Base-by-base conservation (phyloP, 1,139 yeast species). In the Yarrowia galli region DNA sequence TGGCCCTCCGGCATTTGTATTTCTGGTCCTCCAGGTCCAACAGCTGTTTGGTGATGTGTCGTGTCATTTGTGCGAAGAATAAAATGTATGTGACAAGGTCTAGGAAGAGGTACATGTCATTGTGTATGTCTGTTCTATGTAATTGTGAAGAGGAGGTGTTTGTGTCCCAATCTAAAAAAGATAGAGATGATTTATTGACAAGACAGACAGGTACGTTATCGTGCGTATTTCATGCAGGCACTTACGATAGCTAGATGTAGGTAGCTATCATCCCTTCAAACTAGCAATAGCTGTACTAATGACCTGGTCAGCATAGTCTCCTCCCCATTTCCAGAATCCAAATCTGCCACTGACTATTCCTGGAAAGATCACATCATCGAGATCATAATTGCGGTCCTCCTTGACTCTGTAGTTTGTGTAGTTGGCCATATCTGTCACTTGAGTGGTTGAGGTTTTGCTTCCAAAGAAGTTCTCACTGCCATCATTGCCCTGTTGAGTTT, bases 1-100 rank as follows among this genome's bases (percentile, higher is more conserved):
- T 53, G 22, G 60, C 60, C 35, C 22, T 20, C 23, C 60, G 38
- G 35, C 60, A 53, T 23, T 53, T 53, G 60, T 53, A 45, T 53
- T 53, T 53, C 22, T 38, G 60, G 60, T 53, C 45, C 60, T 53
- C 60, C 22, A 53, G 28, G 4, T 53, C 28, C 32, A 53, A 45
- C 20, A 53, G 60, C 43, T 53, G 32, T 22, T 53, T 22, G n/a
- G 60, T 53, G 60, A 53, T 15, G 13, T 4, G 32, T 22, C 32
- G 28, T 6, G 60, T 38, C 60, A 53, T 53, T 13, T 36, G 15
- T 22, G 23, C 20, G 7, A 15, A 15, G 45, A 22, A 16, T 8
- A 15, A 4, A 16, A 36, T 53, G 18, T 10, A 18, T 2, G 9
- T 13, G 43, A 36, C 16, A 6, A 51, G 16, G 18, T 51, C 20